Conservation (phyloP, 306 rosid species). For the Prosopis cineraria region DNA sequence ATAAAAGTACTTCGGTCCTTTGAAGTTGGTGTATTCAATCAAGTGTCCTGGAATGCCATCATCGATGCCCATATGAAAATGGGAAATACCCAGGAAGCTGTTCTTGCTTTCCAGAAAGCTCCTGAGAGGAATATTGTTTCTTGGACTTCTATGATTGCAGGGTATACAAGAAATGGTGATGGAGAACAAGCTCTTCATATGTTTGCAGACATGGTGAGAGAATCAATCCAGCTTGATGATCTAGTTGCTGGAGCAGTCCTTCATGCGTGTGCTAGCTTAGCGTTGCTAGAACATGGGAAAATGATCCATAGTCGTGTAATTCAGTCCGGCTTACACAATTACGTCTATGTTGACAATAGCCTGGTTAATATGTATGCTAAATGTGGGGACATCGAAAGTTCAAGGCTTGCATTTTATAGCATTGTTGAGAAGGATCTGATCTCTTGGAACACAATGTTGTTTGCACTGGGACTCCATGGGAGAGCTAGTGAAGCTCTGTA, state of each 20-base stretch:
- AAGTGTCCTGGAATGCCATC: constrained; percentile 83
- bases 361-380: constrained; percentile 81
- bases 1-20: constrained; percentile 53
- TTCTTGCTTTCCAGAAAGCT: constrained; percentile 62
- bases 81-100: constrained; percentile 60
- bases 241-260: constrained; percentile 70
- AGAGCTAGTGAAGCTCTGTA: constrained; percentile 47
- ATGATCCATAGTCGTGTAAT: constrained; percentile 62
- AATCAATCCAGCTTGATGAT: constrained; percentile 61
- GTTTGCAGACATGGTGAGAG: constrained; percentile 64
- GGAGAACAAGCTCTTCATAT: constrained; percentile 66
- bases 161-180: constrained; percentile 64
- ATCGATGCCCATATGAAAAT: constrained; percentile 78
- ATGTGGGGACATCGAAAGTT: constrained; percentile 68
- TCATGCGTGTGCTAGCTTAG: constrained; percentile 78
- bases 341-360: constrained; percentile 62
- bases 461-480: constrained; percentile 75
- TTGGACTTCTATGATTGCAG: constrained; percentile 82
- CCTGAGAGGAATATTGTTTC: constrained; percentile 70
- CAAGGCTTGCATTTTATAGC: constrained; percentile 48
- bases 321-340: constrained; percentile 48
- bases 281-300: constrained; percentile 56
- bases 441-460: constrained; percentile 82
- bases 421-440: constrained; percentile 63
- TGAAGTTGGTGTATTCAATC: constrained; percentile 41